Evolutionary conservation across 331 rosid species (phyloP).

Genomic region (Acacia pycnantha): DNA sequence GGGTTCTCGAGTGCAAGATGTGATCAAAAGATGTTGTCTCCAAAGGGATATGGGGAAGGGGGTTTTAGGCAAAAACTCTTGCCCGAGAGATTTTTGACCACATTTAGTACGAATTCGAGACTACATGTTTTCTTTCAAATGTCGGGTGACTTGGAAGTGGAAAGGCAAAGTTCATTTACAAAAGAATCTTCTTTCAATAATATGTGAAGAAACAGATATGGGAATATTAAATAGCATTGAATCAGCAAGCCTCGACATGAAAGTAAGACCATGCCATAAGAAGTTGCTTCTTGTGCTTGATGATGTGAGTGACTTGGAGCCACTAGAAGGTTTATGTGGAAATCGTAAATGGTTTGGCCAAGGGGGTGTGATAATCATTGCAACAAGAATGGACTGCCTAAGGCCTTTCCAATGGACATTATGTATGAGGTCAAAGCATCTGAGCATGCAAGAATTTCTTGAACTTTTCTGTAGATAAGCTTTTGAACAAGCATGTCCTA

Average conservation of each 20-base stretch:
- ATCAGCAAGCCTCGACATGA: too few relatives aligned
- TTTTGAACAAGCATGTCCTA: neutral
- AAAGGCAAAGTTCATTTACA: neutral
- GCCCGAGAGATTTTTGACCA: neutral
- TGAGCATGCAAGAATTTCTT: neutral
- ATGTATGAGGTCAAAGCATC: neutral
- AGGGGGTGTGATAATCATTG: too few relatives aligned
- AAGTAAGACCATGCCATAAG: too few relatives aligned
- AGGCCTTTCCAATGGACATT: neutral
- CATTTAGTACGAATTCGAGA: neutral
- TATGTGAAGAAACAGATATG: too few relatives aligned
- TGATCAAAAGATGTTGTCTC: neutral
- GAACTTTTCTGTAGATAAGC: neutral
- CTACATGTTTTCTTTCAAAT: neutral
- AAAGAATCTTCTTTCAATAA: too few relatives aligned
- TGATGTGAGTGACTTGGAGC: too few relatives aligned
- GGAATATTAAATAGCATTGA: too few relatives aligned
- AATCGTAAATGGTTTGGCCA: too few relatives aligned
- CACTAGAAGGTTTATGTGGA: too few relatives aligned
- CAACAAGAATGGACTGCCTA: neutral
- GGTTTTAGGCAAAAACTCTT: neutral
- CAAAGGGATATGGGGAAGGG: neutral
- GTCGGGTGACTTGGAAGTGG: neutral
- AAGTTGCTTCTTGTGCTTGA: too few relatives aligned
- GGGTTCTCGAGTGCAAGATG: neutral